Percentiles rank a stretch among this genome's conserved stretches.
Evolutionary conservation across 805 yeast genomes (phyloP).

Genomic region (Myxozyma vanderwaltii): DNA sequence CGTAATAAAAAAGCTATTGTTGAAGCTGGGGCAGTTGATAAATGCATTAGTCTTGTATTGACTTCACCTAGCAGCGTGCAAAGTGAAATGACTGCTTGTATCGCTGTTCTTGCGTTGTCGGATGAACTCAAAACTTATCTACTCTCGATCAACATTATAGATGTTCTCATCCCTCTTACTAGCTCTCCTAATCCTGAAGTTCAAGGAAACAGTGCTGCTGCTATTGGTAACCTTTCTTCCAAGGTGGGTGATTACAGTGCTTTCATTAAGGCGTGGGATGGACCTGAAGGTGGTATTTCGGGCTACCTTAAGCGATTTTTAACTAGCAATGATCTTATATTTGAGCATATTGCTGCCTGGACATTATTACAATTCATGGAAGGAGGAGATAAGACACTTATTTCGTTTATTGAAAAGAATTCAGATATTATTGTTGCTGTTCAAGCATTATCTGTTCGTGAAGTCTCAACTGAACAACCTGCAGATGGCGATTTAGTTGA

Average conservation of each 20-base stretch:
- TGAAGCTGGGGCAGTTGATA: conserved; percentile 93
- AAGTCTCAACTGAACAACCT: conserved; percentile 31
- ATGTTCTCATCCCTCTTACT: conserved; percentile 89
- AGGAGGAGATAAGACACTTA: conserved; percentile 68
- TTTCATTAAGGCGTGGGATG: conserved; percentile 75
- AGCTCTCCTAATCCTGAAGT: conserved; percentile 87
- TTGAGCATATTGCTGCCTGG: conserved; percentile 98
- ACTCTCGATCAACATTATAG: conserved; percentile 79
- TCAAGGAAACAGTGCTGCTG: conserved; percentile 98
- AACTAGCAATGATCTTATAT: conserved; percentile 83
- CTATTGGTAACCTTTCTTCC: conserved; percentile 91
- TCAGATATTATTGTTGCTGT: conserved; percentile 42
- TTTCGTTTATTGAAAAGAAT: conserved; percentile 40
- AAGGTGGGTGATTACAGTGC: conserved; percentile 81
- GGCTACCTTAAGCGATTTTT: conserved; percentile 82
- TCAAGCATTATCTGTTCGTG: conserved; percentile 41
- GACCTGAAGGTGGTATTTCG: conserved; percentile 80
- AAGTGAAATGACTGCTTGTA: conserved; percentile 94
- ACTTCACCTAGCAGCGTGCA: conserved; percentile 89
- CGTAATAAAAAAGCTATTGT: conserved; percentile 87
- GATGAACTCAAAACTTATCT: conserved; percentile 88
- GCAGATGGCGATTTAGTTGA: conserved; percentile 27
- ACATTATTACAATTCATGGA: conserved; percentile 90
- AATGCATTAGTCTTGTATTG: conserved; percentile 84
- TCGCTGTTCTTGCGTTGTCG: conserved; percentile 94